Percentiles rank a stretch among this genome's conserved stretches.
Conservation (phyloP, 306 rosid genomes). For the Quercus aquifolioides region DNA sequence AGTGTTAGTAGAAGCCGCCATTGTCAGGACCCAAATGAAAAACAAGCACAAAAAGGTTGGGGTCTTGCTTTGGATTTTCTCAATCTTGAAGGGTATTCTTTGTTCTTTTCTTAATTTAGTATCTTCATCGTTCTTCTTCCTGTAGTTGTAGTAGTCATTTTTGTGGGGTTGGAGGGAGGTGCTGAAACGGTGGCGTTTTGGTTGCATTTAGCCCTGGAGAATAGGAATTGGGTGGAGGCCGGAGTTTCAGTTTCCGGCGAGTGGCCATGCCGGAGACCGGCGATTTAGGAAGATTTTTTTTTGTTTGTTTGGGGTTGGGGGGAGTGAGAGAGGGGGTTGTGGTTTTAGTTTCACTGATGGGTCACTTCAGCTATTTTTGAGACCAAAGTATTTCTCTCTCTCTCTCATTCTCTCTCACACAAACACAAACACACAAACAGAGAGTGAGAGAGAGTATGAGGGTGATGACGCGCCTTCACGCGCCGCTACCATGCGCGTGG, state of each 20-base stretch:
- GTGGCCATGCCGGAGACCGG: constrained; percentile 54
- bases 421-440: constrained; percentile 6
- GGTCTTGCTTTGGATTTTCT: neutral
- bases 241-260: constrained; percentile 43
- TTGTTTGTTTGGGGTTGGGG: no score
- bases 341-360: constrained; percentile 5
- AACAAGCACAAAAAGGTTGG: neutral
- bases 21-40: constrained; percentile 24
- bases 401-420: neutral
- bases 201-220: constrained; percentile 37
- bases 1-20: constrained; percentile 65
- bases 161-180: neutral
- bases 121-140: neutral
- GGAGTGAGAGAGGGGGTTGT: neutral
- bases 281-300: constrained; percentile 14
- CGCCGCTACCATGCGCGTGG: constrained; percentile 45
- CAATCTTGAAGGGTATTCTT: neutral
- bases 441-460: constrained; percentile 26
- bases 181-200: constrained; percentile 6
- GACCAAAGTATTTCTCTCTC: neutral
- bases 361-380: constrained; percentile 13
- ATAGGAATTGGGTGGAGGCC: constrained; percentile 24
- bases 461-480: constrained; percentile 37
- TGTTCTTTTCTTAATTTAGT: constrained; percentile 6
- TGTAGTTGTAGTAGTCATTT: constrained; percentile 11